Evolutionary conservation across 352 stramenopile genomes (phyloP).

Genomic region (Peronospora farinosa): DNA sequence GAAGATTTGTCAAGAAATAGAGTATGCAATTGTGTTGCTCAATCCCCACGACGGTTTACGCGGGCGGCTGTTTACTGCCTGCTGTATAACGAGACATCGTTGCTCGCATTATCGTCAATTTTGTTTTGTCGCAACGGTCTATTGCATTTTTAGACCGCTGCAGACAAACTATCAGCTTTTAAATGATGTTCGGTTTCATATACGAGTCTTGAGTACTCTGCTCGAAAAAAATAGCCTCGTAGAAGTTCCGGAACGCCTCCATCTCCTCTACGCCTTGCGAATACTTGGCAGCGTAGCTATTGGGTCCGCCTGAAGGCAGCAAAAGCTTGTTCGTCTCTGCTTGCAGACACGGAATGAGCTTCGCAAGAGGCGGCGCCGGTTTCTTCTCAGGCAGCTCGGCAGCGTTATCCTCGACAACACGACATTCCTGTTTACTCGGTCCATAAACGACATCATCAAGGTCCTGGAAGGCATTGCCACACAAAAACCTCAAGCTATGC

Average conservation of each 20-base stretch:
- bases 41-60: conserved; percentile 6
- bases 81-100: conserved; percentile 4
- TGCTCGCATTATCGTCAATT: neutral
- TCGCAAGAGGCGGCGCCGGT: conserved; percentile 57
- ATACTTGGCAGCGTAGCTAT: conserved; percentile 68
- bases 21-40: conserved; percentile 12
- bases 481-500: conserved; percentile 68
- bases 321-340: conserved; percentile 68
- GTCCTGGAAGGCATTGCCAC: conserved; percentile 76
- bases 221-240: conserved; percentile 80
- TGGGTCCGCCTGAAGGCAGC: conserved; percentile 29
- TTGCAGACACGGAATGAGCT: conserved; percentile 74
- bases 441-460: conserved; percentile 72
- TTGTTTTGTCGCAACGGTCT: neutral
- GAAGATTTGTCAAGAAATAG: conserved; percentile 17
- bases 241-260: conserved; percentile 78
- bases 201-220: conserved; percentile 36
- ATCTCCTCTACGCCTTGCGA: conserved; percentile 71
- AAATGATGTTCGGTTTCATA: conserved; percentile 34
- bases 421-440: conserved; percentile 13
- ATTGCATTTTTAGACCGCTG: conserved; percentile 5
- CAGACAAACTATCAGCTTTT: conserved; percentile 10
- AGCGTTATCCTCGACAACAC: conserved; percentile 23
- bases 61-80: conserved; percentile 4
- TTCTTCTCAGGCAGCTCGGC: conserved; percentile 27